Percentiles rank a stretch among this genome's conserved stretches.
These are phyloP conservation scores for Schoenoplectus tabernaemontani DNA, from an alignment of 202 grass and related monocot genomes.

Conservation along the genomic window DNA sequence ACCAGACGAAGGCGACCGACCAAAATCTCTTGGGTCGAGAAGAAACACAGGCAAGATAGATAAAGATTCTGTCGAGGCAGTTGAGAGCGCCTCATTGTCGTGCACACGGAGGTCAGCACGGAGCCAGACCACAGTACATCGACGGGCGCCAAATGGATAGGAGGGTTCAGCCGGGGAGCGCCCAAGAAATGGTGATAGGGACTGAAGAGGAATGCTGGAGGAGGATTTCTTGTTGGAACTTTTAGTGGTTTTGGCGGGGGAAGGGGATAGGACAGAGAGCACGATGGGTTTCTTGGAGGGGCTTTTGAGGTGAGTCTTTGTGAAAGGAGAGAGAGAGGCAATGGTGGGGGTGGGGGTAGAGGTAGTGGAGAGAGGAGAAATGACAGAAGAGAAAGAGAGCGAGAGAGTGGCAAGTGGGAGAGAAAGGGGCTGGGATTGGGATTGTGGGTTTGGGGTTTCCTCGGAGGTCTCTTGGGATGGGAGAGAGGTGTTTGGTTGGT, in stretches of 20 bases:
- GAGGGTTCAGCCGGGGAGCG: slow-evolving; percentile 37
- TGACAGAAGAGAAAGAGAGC: slow-evolving; percentile 26
- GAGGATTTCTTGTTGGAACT: slow-evolving; percentile 26
- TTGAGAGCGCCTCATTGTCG: slow-evolving; percentile 70
- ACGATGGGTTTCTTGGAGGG: slow-evolving; percentile 25
- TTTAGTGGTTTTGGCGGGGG: slow-evolving; percentile 11
- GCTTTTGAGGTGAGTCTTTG: slow-evolving; percentile 5
- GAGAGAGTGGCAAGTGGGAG: slow-evolving; percentile 33
- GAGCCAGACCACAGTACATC: slow-evolving; percentile 80
- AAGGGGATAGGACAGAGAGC: slow-evolving; percentile 24
- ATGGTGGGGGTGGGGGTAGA: slow-evolving; percentile 38
- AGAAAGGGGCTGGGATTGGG: slow-evolving; percentile 40
- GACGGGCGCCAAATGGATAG: slow-evolving; percentile 38
- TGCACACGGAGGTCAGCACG: slow-evolving; percentile 80
- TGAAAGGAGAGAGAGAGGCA: slow-evolving; percentile 24
- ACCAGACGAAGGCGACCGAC: slow-evolving; percentile 44
- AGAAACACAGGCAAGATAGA: slow-evolving; percentile 76
- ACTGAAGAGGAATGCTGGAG: slow-evolving; percentile 41
- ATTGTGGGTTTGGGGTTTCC: slow-evolving; percentile 27
- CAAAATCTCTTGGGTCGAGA: slow-evolving; percentile 75
- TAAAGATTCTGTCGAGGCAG: slow-evolving; percentile 44
- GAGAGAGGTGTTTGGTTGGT: slow-evolving; percentile 14
- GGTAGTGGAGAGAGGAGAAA: no score
- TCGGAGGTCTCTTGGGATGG: slow-evolving; percentile 21
- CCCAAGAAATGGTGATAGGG: slow-evolving; percentile 40